phyloP scores from a whole-genome alignment of 2,329 filamentous ascomycete genomes.

The Colletotrichum eremochloae region DNA sequence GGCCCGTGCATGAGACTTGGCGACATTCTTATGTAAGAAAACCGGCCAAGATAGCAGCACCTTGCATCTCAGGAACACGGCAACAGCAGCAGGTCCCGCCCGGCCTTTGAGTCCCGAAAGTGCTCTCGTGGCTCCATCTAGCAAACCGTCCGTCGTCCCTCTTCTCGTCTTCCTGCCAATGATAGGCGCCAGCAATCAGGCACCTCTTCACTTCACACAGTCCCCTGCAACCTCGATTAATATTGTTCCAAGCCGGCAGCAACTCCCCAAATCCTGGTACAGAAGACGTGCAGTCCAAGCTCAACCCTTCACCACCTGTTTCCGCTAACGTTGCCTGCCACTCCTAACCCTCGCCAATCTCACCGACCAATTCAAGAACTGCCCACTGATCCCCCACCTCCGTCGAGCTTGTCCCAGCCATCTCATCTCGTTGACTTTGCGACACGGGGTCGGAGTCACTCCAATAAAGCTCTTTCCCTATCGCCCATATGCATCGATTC shows the following conservation, averaged over 20 bases:
- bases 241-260: constrained; percentile 32
- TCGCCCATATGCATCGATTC: constrained; percentile 25
- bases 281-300: constrained; percentile 30
- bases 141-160: background rate
- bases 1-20: background rate
- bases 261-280: constrained; percentile 25
- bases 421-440: constrained; percentile 16
- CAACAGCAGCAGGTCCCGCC: background rate
- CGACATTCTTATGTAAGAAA: constrained; percentile 1
- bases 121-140: constrained; percentile 17
- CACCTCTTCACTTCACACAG: constrained; percentile 9
- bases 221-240: constrained; percentile 26
- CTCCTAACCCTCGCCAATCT: constrained; percentile 34
- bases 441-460: background rate
- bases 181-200: constrained; percentile 15
- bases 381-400: constrained; percentile 19
- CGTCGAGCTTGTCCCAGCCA: constrained; percentile 35
- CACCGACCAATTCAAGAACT: constrained; percentile 28
- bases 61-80: constrained; percentile 18
- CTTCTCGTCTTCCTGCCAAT: constrained; percentile 7
- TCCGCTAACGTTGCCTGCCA: constrained; percentile 17
- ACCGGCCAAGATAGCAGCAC: background rate
- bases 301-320: constrained; percentile 19
- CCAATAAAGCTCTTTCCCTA: background rate
- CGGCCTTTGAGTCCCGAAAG: no score